Evolutionary conservation across 2,329 filamentous ascomycete genomes (phyloP), one percentile per base, ranked within the genome.

Genomic region (Xylaria multiplex): DNA sequence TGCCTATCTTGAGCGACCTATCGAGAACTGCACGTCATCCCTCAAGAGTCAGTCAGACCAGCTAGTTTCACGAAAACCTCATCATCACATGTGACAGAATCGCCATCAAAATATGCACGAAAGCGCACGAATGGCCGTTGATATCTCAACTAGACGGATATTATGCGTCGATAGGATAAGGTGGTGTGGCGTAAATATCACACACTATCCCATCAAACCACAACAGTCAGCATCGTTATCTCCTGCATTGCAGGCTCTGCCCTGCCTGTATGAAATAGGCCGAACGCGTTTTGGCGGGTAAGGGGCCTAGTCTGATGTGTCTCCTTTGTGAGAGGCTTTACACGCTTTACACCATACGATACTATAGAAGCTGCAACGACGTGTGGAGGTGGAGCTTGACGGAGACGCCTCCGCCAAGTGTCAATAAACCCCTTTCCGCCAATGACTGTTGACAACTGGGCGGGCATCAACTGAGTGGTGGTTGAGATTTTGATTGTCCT

Each of bases 361-460:
- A 52, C 49, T 35, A 30, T 19, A 52, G 30, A 54, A 19, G 22
- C 37, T 56, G 52, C 52, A 54, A 37, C 40, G 35, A 43, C 6
- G 13, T 56, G 52, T 56, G 50, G 53, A 56, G 42, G 61, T 40
- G 48, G 46, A 55, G 42, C 60, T 35, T 19, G 49, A 52, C 43
- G 58, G 62, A 50, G 42, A 43, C 16, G 52, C 53, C 30, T 53
- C 13, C 19, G 16, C 42, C n/a, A 22, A 42, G 52, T 55, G 13
- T 35, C 19, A 54, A 54, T 42, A n/a, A 61, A 35, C 13, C 19
- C 54, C 53, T 59, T 49, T 62, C 54, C 50, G 52, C 58, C 66
- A 65, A 66, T 66, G 24, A 40, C 27, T 27, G 27, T 49, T 45
- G 49, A 42, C 16, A 1, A 42, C 35, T 54, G 35, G 53, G 46